Conservation (phyloP, 305 asterid genomes). For the Ajuga reptans region DNA sequence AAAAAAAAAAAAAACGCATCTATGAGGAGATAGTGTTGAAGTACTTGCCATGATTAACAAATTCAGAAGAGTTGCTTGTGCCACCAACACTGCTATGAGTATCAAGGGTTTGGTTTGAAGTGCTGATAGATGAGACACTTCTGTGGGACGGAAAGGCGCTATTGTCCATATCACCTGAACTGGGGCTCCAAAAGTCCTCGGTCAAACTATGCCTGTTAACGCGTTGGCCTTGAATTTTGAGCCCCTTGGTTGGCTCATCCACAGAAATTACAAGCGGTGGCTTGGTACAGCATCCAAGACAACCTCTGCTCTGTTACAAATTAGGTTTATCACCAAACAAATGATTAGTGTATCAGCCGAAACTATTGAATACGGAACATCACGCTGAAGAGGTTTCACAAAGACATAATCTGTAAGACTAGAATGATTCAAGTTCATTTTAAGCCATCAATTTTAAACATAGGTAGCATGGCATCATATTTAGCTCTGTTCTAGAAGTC, state of each 20-base stretch:
- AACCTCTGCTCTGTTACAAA: conserved; percentile 96
- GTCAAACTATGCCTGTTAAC: conserved; percentile 45
- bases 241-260: conserved; percentile 65
- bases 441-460: not conserved
- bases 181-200: conserved; percentile 75
- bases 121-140: conserved; percentile 71
- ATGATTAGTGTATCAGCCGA: conserved; percentile 33
- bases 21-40: conserved; percentile 1
- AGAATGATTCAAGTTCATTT: not conserved
- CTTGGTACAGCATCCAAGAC: conserved; percentile 79
- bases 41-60: conserved; percentile 57
- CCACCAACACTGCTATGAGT: conserved; percentile 45
- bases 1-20: not conserved
- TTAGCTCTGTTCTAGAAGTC: too few species aligned
- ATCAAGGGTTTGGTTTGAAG: conserved; percentile 54
- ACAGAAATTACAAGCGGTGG: conserved; percentile 59
- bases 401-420: not conserved
- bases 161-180: conserved; percentile 68
- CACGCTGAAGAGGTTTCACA: not conserved
- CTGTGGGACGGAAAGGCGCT: conserved; percentile 70
- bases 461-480: too few species aligned
- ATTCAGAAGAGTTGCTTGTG: conserved; percentile 46
- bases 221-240: conserved; percentile 51
- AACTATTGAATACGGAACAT: not conserved
- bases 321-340: conserved; percentile 51